phyloP scores from a whole-genome alignment of 768 basidiomycete species.

The Suillus spraguei region DNA sequence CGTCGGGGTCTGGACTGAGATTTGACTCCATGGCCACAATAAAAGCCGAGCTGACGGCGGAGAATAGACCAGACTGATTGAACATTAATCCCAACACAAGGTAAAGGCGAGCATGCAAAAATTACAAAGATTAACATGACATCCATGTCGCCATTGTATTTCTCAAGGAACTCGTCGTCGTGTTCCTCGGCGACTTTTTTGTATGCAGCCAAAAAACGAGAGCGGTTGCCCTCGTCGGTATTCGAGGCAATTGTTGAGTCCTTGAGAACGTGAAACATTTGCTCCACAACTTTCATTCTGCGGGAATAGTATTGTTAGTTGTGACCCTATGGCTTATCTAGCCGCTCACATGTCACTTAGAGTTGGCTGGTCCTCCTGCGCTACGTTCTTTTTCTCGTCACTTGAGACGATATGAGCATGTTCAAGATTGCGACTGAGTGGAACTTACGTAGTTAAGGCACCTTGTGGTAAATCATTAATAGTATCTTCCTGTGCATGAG shows the following conservation, averaged over 20 bases:
- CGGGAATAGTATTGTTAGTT: background rate
- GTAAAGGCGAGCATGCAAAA: background rate
- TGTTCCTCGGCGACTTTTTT: constrained; percentile 17
- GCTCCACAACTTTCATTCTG: background rate
- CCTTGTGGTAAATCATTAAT: background rate
- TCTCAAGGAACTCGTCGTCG: constrained; percentile 21
- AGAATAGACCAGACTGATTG: constrained; percentile 18
- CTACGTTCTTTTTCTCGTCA: background rate
- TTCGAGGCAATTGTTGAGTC: background rate
- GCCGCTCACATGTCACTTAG: background rate
- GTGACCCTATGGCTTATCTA: background rate
- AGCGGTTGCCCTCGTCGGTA: background rate
- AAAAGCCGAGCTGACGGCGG: constrained; percentile 16
- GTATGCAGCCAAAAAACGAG: constrained; percentile 18
- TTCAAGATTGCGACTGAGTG: background rate
- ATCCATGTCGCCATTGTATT: constrained; percentile 21
- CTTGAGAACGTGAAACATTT: background rate
- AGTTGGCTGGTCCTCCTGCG: background rate
- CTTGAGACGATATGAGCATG: background rate
- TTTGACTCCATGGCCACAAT: constrained; percentile 13
- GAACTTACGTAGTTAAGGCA: background rate
- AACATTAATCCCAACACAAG: background rate
- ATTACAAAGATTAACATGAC: constrained; percentile 26
- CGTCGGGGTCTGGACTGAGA: constrained; percentile 14
- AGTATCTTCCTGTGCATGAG: background rate